Base-by-base conservation (phyloP, 2,329 filamentous ascomycete species). In the Curvularia spicifera region DNA sequence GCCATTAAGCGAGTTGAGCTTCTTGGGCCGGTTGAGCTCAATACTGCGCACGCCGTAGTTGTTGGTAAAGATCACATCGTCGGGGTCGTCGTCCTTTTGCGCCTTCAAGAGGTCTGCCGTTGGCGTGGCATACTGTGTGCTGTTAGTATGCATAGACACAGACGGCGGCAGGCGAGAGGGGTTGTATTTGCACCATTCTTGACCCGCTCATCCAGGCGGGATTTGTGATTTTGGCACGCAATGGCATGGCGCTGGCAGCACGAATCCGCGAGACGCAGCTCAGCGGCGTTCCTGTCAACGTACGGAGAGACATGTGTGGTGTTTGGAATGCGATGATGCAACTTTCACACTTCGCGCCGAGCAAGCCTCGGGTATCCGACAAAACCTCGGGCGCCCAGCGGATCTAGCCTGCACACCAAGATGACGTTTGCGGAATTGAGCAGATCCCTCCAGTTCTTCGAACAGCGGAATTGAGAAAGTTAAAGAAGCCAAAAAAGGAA, bases 31-130 rank as follows among this genome's bases (percentile, higher is more conserved):
- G 82, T 99, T 99, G 68, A 99, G 90, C 80, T 97, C 90, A 73
- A 99, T 89, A 68, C 90, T 93, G 63, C 95, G 91, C 50, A 98
- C 85, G 64, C 95, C 95, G 78, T 95, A 97, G 70, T 90, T 84
- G 74, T 87, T 92, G 78, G 87, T 88, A 84, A 99, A 99, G 60
- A 97, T 83, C 67, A 99, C 95, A 85, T 99, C 95, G 75, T 96
- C 89, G 62, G 89, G 83, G 52, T 93, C 88, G 78, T 97, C 92
- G 57, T 80, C 85, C 24, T 84, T 82, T 52, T 85, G 81, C 68
- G 89, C 84, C 72, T 83, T 85, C 66, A 73, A 63, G 31, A 76
- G 66, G 33, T 76, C 63, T 56, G 68, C 64, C 13, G 70, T 71
- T 20, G 72, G 69, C 33, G 70, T 74, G n/a, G 74, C 69, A 61